Evolutionary conservation across 2,329 filamentous ascomycete genomes (phyloP).

Genomic region (Fusarium miscanthi): DNA sequence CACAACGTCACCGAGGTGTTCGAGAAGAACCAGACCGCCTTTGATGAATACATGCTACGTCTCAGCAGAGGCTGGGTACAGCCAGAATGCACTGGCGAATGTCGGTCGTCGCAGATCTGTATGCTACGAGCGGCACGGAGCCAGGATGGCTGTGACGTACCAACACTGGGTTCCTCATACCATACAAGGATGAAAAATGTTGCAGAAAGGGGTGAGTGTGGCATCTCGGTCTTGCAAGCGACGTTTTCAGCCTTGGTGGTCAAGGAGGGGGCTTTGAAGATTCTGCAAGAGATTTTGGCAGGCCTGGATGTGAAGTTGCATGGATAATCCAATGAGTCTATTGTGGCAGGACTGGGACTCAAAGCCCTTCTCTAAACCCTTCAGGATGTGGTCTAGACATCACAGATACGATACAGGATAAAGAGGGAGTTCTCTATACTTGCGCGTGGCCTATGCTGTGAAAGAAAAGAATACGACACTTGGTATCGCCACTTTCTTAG

Average conservation of each 20-base stretch:
- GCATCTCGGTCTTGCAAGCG: slow-evolving; percentile 44
- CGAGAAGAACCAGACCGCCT: slow-evolving; percentile 55
- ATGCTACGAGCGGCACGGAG: slow-evolving; percentile 62
- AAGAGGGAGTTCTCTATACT: not conserved
- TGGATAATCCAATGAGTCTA: not conserved
- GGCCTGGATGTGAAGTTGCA: slow-evolving; percentile 12
- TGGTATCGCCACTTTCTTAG: not conserved
- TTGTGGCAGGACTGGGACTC: not conserved
- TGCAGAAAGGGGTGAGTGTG: slow-evolving; percentile 46
- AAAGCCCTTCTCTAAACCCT: not conserved
- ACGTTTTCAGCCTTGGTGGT: slow-evolving; percentile 43
- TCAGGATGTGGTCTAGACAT: not conserved
- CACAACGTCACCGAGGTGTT: slow-evolving; percentile 65
- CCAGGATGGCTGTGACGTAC: slow-evolving; percentile 62
- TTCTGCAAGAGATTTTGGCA: slow-evolving; percentile 35
- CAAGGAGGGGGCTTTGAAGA: slow-evolving; percentile 41
- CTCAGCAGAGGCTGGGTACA: slow-evolving; percentile 60
- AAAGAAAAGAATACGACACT: not conserved
- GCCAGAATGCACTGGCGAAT: slow-evolving; percentile 55
- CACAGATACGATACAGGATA: not conserved
- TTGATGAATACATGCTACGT: slow-evolving; percentile 59
- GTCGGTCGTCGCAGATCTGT: slow-evolving; percentile 61
- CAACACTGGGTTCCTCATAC: slow-evolving; percentile 49
- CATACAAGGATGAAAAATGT: slow-evolving; percentile 45
- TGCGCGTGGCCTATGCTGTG: not conserved